Evolutionary conservation across 139 green algal species (phyloP).

Genomic region (Marvania coccoides): DNA sequence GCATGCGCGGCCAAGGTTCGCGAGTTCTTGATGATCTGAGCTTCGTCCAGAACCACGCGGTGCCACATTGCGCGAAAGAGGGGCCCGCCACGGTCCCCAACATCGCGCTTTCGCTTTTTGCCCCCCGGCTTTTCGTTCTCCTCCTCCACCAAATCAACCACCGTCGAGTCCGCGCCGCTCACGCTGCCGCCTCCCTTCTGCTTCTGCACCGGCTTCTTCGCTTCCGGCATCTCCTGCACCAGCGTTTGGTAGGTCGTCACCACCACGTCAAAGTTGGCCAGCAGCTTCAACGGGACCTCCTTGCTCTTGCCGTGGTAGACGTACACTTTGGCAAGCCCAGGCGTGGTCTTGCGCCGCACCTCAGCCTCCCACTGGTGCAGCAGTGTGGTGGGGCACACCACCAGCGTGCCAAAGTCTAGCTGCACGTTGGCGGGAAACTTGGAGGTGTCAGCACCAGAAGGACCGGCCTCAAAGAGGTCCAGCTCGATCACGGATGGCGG

Average conservation of each 20-base stretch:
- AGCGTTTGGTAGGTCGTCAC: constrained; percentile 89
- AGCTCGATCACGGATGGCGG: not conserved
- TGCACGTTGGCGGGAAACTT: not conserved
- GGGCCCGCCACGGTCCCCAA: constrained; percentile 13
- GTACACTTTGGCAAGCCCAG: constrained; percentile 38
- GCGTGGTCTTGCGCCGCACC: constrained; percentile 15
- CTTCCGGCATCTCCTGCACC: constrained; percentile 28
- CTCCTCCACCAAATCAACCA: not conserved
- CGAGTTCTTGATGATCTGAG: constrained; percentile 89
- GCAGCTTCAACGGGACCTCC: constrained; percentile 4
- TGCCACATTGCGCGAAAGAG: constrained; percentile 58
- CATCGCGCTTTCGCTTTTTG: not conserved
- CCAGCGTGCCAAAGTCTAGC: constrained; percentile 12
- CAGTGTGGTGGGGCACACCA: constrained; percentile 37
- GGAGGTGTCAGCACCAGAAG: too few species aligned
- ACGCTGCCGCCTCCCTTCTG: not conserved
- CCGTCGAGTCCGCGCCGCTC: not conserved
- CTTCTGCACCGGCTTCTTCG: constrained; percentile 1
- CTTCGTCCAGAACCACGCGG: constrained; percentile 87
- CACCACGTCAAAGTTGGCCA: constrained; percentile 63
- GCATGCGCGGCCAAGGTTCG: constrained; percentile 61
- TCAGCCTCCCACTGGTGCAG: constrained; percentile 83
- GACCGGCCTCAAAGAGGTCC: constrained; percentile 2
- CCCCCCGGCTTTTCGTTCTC: not conserved
- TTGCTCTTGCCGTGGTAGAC: constrained; percentile 74